Percentiles rank a stretch among this genome's conserved stretches.
These are phyloP conservation scores for Decorospora gaudefroyi DNA, from an alignment of 2,329 filamentous ascomycete species.

Conservation along the genomic window DNA sequence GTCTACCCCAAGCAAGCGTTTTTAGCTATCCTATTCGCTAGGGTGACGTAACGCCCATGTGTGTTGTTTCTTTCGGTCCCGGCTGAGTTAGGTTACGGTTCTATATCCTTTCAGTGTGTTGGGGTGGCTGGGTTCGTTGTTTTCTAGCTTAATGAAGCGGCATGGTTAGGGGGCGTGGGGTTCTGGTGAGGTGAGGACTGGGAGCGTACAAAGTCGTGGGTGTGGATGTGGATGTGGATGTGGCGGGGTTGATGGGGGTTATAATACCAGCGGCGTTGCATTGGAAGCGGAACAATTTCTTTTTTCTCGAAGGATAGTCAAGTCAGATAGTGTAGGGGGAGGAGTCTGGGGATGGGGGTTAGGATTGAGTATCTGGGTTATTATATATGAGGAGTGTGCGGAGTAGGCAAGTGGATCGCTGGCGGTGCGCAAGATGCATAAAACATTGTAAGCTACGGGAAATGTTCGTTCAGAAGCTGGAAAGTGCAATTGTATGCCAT, in stretches of 20 bases:
- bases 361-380: not conserved
- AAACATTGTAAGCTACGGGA: too few species aligned
- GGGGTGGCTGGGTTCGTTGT: not conserved
- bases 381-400: not conserved
- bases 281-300: slow-evolving; percentile 1
- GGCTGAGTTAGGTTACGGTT: not conserved
- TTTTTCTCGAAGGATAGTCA: not conserved
- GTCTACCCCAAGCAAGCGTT: too few species aligned
- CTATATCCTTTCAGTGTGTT: not conserved
- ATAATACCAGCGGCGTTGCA: not conserved
- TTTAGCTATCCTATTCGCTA: too few species aligned
- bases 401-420: not conserved
- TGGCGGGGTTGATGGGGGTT: not conserved
- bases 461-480: too few species aligned
- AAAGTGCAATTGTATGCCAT: too few species aligned
- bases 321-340: not conserved
- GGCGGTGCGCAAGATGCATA: too few species aligned
- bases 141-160: too few species aligned
- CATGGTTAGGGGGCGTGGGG: too few species aligned
- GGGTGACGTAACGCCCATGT: not conserved
- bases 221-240: not conserved
- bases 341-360: not conserved
- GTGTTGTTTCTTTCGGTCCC: not conserved
- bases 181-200: too few species aligned
- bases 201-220: too few species aligned